phyloP scores from a whole-genome alignment of 106 monocot genomes.

The Allium sativum region DNA sequence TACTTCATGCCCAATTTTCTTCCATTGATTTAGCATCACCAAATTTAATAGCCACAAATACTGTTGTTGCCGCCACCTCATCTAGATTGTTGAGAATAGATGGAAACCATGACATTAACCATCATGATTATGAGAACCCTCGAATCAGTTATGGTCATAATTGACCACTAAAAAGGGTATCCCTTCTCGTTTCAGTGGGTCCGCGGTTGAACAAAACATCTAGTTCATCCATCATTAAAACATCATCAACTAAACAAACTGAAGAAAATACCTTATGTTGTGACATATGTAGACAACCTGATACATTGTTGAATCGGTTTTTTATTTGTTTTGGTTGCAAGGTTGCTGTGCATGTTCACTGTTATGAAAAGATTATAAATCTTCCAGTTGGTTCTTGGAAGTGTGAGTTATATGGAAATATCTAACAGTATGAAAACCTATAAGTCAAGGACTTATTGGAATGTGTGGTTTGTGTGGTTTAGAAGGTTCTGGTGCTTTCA shows the following conservation, averaged over 20 bases:
- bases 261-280: conserved; percentile 45
- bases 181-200: conserved; percentile 1
- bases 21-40: too few species aligned
- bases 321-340: conserved; percentile 91
- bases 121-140: conserved; percentile 34
- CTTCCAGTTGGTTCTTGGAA: conserved; percentile 68
- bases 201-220: conserved; percentile 37
- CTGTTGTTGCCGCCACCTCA: conserved; percentile 61
- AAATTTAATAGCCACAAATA: conserved; percentile 61
- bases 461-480: conserved; percentile 72
- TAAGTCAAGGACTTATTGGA: conserved; percentile 13
- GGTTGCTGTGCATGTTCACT: conserved; percentile 89
- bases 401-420: conserved; percentile 81
- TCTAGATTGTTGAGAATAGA: conserved; percentile 70
- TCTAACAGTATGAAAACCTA: conserved; percentile 23
- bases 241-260: conserved; percentile 45
- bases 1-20: too few species aligned
- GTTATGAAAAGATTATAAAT: conserved; percentile 64
- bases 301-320: conserved; percentile 70
- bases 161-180: conserved; percentile 13
- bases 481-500: conserved; percentile 68
- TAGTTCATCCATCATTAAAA: conserved; percentile 41
- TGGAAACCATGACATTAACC: conserved; percentile 26
- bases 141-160: not conserved
- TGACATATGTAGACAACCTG: conserved; percentile 66